These are phyloP conservation scores for Alloascoidea hylecoeti DNA, from an alignment of 805 yeast species.

Conservation along the genomic window DNA sequence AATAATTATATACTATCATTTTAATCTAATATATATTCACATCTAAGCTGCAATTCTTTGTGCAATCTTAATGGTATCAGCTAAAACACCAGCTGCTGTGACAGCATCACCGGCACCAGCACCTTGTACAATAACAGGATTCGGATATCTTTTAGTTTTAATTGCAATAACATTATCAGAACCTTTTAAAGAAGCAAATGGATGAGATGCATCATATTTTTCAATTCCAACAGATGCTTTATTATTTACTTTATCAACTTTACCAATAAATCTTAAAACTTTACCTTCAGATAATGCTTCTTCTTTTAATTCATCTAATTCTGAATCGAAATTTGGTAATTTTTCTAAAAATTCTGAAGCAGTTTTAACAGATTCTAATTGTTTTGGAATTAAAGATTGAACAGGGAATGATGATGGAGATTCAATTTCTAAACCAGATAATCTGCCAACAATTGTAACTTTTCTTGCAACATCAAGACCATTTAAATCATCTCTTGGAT, in stretches of 20 bases:
- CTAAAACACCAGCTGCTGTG: conserved; percentile 83
- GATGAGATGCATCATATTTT: conserved; percentile 79
- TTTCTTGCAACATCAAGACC: conserved; percentile 98
- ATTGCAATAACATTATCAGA: conserved; percentile 92
- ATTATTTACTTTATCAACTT: conserved; percentile 41
- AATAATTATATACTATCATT: neutral
- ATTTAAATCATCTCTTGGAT: conserved; percentile 96
- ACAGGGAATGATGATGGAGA: conserved; percentile 91
- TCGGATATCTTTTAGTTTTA: conserved; percentile 80
- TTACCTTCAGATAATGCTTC: conserved; percentile 74
- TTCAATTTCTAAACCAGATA: conserved; percentile 73
- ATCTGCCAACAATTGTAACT: conserved; percentile 90
- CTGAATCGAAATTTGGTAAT: conserved; percentile 73
- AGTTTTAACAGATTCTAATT: conserved; percentile 50
- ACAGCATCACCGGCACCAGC: conserved; percentile 82
- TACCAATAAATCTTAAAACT: conserved; percentile 89
- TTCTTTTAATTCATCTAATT: conserved; percentile 61
- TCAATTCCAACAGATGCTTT: conserved; percentile 73
- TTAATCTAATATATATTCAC: conserved; percentile 1
- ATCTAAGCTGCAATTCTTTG: conserved; percentile 49
- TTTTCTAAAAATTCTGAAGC: conserved; percentile 69
- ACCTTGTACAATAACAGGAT: conserved; percentile 93
- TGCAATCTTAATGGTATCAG: conserved; percentile 85
- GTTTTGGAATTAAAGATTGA: conserved; percentile 82
- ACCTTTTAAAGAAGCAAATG: conserved; percentile 91